Evolutionary conservation across 257 asterid species (phyloP), one percentile per base, ranked within the genome.

Genomic region (Solanum megistacrolobum): DNA sequence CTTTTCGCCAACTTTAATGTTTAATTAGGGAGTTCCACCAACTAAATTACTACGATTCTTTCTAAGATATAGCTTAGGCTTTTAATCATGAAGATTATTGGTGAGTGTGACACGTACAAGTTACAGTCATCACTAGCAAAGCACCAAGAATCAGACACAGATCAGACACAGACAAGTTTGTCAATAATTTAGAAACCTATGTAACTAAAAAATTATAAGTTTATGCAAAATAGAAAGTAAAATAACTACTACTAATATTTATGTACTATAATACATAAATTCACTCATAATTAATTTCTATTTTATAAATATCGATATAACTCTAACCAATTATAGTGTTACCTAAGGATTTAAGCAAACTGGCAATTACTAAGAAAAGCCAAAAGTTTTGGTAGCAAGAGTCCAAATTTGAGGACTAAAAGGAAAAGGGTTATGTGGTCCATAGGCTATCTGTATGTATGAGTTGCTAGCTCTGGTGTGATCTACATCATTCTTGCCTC

Each of bases 1-100:
- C 65, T 72, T 87, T 86, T 91, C 34, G 84, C 87, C 88, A 91
- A 91, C 88, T 89, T 91, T 91, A 86, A 87, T 88, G 90, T 91
- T 93, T 62, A 23, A 91, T 91, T 16, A 2, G 23, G 1, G 16
- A n/a, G n/a, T n/a, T n/a, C n/a, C n/a, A n/a, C n/a, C n/a, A n/a
- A n/a, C n/a, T n/a, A n/a, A 55, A 55, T 2, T 52, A 52, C 4
- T 52, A 18, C 9, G 9, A 52, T 52, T 48, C 21, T 5, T 16
- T 20, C 3, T 52, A 18, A 52, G 8, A 52, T 6, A 52, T 88
- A 79, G 27, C 35, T 87, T 83, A 72, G 65, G 86, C 38, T 79
- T 82, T 38, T 87, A 85, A 87, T 87, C 84, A 89, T 89, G 87
- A 27, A 39, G 74, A 68, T 81, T 73, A 87, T 89, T 13, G 89